Evolutionary conservation across 805 yeast species (phyloP).

Genomic region (Yarrowia sp.): DNA sequence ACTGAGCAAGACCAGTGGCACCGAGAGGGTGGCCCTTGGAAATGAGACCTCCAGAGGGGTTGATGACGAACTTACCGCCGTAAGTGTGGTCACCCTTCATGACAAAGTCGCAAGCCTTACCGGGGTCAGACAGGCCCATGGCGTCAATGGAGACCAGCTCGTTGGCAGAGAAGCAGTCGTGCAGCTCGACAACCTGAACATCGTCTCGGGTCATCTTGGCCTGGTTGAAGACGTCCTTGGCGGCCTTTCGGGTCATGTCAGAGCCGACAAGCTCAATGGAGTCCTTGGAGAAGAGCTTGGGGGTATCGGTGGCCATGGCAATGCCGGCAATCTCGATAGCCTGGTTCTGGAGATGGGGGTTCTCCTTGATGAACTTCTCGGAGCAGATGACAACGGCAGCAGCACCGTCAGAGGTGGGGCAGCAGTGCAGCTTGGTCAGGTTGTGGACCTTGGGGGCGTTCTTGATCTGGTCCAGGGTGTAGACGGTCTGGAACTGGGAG

Average conservation of each 20-base stretch:
- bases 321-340: constrained; percentile 34
- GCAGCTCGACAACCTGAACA: constrained; percentile 35
- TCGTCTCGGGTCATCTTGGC: constrained; percentile 32
- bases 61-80: constrained; percentile 34
- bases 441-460: constrained; percentile 32
- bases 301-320: constrained; percentile 33
- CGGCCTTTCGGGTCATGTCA: constrained; percentile 34
- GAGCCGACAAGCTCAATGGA: constrained; percentile 33
- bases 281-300: constrained; percentile 30
- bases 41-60: constrained; percentile 36
- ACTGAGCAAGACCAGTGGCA: constrained; percentile 35
- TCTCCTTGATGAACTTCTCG: constrained; percentile 32
- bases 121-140: constrained; percentile 33
- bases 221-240: constrained; percentile 28
- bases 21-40: constrained; percentile 36
- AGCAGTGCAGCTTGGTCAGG: constrained; percentile 34
- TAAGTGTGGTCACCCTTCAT: constrained; percentile 33
- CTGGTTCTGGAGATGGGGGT: constrained; percentile 32
- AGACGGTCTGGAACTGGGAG: constrained; percentile 33
- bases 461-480: constrained; percentile 34
- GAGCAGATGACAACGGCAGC: constrained; percentile 34
- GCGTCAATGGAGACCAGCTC: constrained; percentile 34
- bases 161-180: constrained; percentile 36
- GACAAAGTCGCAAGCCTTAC: constrained; percentile 33
- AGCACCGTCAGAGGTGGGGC: constrained; percentile 37